Evolutionary conservation across 495 filamentous ascomycete genomes (phyloP), one percentile per base, ranked within the genome.

Genomic region (Wilcoxina mikolae): DNA sequence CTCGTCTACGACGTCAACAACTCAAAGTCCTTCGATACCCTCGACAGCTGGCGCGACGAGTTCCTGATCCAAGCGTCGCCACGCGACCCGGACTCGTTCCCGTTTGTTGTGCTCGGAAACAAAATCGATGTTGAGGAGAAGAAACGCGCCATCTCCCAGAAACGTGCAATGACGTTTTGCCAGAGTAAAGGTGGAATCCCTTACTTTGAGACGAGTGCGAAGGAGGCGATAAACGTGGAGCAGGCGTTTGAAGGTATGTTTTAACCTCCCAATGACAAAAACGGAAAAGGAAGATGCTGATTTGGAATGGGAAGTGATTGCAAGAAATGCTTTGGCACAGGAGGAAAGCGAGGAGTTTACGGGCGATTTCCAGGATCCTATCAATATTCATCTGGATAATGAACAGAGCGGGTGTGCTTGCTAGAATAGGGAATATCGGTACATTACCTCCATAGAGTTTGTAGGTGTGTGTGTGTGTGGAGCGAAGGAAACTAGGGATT

Each of bases 1-100:
- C 72, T 98, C 27, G 89, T 95, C 26, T 98, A 88, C 71, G 91
- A 98, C 65, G 91, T 98, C 67, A 98, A 95, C 71, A 96, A 95
- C 69, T 82, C 87, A 31, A 98, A 98, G 78, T 94, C 86, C 69
- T 98, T 98, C 68, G 91, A 98, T 68, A 90, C 87, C 17, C 77
- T 98, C 22, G 89, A 96, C 66, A 93, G 85, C 72, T 98, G 91
- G 91, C 77, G 91, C 61, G 91, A 98, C 69, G 91, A 98, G 68
- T 98, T 98, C 69, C 70, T 98, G 60, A 94, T 98, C 61, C 91
- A 98, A 68, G 91, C 91, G 2, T 94, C 87, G 58, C 91, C 91
- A 17, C 78, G 89, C 67, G 91, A 96, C 63, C 91, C 91, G 2
- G 90, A 95, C 71, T 93, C 80, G 69, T 98, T 98, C 67, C 91